A percentile compares a stretch with the other conserved stretches of the same genome.
phyloP scores from a whole-genome alignment of 305 asterid genomes.

The Rubia peregrina region DNA sequence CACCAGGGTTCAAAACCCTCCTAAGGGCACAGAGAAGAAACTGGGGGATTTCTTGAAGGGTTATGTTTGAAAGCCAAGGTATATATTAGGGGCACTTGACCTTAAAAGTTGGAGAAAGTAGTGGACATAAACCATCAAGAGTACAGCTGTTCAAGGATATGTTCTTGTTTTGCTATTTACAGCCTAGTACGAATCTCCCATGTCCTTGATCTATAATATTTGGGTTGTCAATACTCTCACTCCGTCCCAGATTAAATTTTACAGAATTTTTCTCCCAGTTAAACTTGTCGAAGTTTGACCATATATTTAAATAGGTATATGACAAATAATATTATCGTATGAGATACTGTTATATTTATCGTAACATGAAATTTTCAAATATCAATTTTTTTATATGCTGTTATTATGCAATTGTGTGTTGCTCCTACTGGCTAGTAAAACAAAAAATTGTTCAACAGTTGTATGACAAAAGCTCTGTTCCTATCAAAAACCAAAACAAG shows the following conservation, averaged over 20 bases:
- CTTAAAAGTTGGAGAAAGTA: not conserved
- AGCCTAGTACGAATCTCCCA: slow-evolving; percentile 1
- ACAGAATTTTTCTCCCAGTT: too few relatives aligned
- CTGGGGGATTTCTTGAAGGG: not conserved
- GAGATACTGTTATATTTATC: too few relatives aligned
- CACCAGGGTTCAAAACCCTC: not conserved
- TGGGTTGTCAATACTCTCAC: not conserved
- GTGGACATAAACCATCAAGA: slow-evolving; percentile 5
- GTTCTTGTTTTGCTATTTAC: not conserved
- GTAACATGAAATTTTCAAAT: too few relatives aligned
- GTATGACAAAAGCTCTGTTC: slow-evolving; percentile 2
- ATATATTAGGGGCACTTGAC: not conserved
- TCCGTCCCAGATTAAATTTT: too few relatives aligned
- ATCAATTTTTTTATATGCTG: too few relatives aligned
- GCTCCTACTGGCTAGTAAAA: not conserved
- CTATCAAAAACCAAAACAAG: slow-evolving; percentile 1
- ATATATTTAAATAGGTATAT: too few relatives aligned
- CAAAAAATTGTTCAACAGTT: not conserved
- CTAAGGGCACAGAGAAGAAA: not conserved
- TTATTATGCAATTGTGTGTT: not conserved
- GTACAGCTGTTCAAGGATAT: not conserved
- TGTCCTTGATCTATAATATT: not conserved
- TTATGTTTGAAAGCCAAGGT: not conserved
- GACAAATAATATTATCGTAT: too few relatives aligned
- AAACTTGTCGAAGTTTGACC: too few relatives aligned